Evolutionary conservation across 805 yeast genomes (phyloP).

Genomic region (Lipomyces orientalis): DNA sequence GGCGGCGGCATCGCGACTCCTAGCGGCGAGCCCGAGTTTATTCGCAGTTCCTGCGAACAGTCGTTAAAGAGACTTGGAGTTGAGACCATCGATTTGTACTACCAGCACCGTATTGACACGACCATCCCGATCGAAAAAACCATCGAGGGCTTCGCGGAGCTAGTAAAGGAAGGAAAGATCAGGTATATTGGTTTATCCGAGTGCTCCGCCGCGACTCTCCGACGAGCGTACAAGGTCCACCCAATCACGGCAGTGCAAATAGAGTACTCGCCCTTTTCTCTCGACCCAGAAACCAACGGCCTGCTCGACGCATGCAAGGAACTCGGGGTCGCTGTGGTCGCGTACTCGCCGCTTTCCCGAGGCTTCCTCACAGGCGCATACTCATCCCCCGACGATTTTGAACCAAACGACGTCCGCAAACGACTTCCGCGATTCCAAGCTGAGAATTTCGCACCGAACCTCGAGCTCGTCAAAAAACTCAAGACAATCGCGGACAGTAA

Average conservation of each 20-base stretch:
- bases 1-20: constrained; percentile 40
- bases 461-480: constrained; percentile 55
- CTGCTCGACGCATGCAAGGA: constrained; percentile 64
- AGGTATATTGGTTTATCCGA: constrained; percentile 79
- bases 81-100: constrained; percentile 60
- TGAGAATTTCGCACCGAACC: constrained; percentile 63
- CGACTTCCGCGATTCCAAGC: constrained; percentile 62
- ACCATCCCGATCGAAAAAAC: constrained; percentile 64
- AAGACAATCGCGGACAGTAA: constrained; percentile 55
- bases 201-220: constrained; percentile 65
- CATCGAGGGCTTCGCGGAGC: constrained; percentile 60
- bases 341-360: constrained; percentile 84
- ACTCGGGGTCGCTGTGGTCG: constrained; percentile 66
- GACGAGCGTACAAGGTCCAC: constrained; percentile 58
- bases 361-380: constrained; percentile 75
- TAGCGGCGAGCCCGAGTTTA: constrained; percentile 35
- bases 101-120: constrained; percentile 72
- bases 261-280: constrained; percentile 74
- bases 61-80: constrained; percentile 31
- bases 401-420: constrained; percentile 62
- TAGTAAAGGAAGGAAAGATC: constrained; percentile 67
- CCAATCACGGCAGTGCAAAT: constrained; percentile 75
- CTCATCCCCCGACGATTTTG: constrained; percentile 52
- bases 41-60: constrained; percentile 21
- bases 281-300: constrained; percentile 67